Conservation (phyloP, 148 eudicot species). For the Cornus controversa region DNA sequence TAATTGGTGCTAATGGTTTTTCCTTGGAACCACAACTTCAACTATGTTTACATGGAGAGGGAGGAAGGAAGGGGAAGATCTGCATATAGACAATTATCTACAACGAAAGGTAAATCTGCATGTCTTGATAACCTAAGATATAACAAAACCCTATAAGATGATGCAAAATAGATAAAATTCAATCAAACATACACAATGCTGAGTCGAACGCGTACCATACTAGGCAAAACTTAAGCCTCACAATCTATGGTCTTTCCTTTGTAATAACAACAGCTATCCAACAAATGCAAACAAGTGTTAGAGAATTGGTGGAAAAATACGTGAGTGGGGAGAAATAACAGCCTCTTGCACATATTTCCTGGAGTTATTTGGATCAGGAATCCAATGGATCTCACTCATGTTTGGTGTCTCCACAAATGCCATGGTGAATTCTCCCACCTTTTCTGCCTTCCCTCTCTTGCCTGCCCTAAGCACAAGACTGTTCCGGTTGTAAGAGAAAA, state of each 20-base stretch:
- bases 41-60: too few relatives aligned
- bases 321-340: constrained; percentile 41
- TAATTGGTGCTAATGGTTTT: too few relatives aligned
- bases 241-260: neutral
- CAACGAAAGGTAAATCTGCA: too few relatives aligned
- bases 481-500: constrained; percentile 68
- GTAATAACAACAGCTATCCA: neutral
- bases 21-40: too few relatives aligned
- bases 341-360: constrained; percentile 44
- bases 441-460: constrained; percentile 67
- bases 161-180: too few relatives aligned
- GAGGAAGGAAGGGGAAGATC: too few relatives aligned
- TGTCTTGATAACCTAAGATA: too few relatives aligned
- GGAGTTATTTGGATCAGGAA: constrained; percentile 48
- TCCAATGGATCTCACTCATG: constrained; percentile 85
- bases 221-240: neutral
- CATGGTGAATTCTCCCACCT: constrained; percentile 78
- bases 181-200: neutral
- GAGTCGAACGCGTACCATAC: neutral
- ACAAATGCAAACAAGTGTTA: neutral
- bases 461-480: constrained; percentile 74
- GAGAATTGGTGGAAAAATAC: constrained; percentile 43
- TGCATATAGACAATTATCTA: too few relatives aligned
- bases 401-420: constrained; percentile 77
- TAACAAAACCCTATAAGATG: too few relatives aligned